These are phyloP conservation scores for Barnettozyma californica DNA, from an alignment of 805 yeast genomes.

Conservation along the genomic window DNA sequence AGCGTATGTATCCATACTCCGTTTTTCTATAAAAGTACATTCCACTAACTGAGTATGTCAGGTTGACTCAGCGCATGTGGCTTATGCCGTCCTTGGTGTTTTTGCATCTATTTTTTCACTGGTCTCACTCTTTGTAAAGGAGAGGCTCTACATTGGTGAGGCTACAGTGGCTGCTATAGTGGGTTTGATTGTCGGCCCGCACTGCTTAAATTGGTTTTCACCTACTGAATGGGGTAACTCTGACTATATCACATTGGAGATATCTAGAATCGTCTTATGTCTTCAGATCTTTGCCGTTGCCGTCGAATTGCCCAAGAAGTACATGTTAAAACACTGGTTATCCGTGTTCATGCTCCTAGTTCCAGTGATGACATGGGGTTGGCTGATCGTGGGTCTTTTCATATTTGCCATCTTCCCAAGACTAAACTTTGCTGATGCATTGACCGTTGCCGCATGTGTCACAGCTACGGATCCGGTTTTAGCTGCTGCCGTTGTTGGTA, in stretches of 20 bases:
- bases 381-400: constrained; percentile 78
- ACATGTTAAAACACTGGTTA: constrained; percentile 79
- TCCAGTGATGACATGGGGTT: constrained; percentile 88
- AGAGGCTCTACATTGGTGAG: constrained; percentile 81
- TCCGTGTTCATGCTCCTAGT: constrained; percentile 69
- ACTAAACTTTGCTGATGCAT: constrained; percentile 62
- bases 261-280: constrained; percentile 76
- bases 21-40: neutral
- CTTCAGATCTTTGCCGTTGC: constrained; percentile 92
- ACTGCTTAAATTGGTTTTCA: constrained; percentile 74
- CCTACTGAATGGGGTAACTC: constrained; percentile 84
- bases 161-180: constrained; percentile 84
- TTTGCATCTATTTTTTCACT: constrained; percentile 78
- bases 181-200: constrained; percentile 87
- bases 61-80: constrained; percentile 68
- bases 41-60: constrained; percentile 2
- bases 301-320: constrained; percentile 85
- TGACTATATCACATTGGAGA: constrained; percentile 76
- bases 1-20: constrained; percentile 1
- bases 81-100: constrained; percentile 83
- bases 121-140: constrained; percentile 77
- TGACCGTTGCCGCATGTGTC: constrained; percentile 78
- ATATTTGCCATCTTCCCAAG: constrained; percentile 75
- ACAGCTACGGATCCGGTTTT: constrained; percentile 95
- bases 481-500: constrained; percentile 94